Evolutionary conservation across 2,329 filamentous ascomycete species (phyloP), one percentile per base, ranked within the genome.

Genomic region (Catunica adiposa): DNA sequence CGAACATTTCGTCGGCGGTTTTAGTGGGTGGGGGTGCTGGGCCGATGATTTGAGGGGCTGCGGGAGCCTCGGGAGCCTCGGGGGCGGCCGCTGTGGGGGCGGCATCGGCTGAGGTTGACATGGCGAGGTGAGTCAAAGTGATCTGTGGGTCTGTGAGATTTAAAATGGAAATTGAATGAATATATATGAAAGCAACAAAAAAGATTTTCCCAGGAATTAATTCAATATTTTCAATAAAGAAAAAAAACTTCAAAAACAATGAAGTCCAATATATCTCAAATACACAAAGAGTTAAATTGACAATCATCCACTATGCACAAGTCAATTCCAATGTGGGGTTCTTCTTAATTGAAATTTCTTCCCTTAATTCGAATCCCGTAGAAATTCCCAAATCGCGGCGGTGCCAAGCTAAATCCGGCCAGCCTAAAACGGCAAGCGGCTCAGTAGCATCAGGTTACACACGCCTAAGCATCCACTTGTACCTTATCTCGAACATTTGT

Each of bases 1-100:
- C 73, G 56, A 75, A 66, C 34, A 80, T 72, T 62, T 80, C 76
- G 38, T 78, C 76, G 2, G 74, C 68, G 3, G 76, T 74, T 67
- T 74, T 76, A 62, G 70, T 64, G 7, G 56, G 51, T 22, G 56
- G 42, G 2, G 59, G 55, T 14, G 46, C 44, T 7, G 60, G 60
- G 2, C 60, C 67, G 61, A 84, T 79, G 26, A 84, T 68, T 17
- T 80, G 71, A 0, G 75, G 71, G 22, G 44, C 20, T n/a, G n/a
- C 40, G 40, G 40, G 15, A 23, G 22, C 70, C 8, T 60, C 60
- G 1, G 62, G 53, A 8, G 67, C 61, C 0, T 71, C 75, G 29
- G n/a, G 34, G 15, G 34, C 53, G 22, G 34, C 6, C 1, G 44
- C 8, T 8, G 20, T 47, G 29, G 26, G 20, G 59, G 2, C 7